These are phyloP conservation scores for Apiospora marii DNA, from an alignment of 2,329 filamentous ascomycete genomes.

Conservation along the genomic window DNA sequence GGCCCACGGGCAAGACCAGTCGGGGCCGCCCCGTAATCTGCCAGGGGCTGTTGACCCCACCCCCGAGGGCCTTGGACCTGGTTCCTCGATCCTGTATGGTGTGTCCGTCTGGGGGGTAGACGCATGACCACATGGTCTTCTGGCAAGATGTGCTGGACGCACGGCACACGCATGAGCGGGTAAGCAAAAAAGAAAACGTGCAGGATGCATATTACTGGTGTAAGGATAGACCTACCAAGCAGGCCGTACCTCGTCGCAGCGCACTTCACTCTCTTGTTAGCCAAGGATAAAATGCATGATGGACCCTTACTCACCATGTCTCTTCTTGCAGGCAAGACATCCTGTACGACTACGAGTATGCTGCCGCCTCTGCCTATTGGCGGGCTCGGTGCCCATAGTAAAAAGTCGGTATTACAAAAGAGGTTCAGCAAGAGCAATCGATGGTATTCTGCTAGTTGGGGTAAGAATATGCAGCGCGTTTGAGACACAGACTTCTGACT, in stretches of 20 bases:
- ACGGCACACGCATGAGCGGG: background rate
- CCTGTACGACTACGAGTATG: background rate
- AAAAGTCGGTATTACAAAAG: background rate
- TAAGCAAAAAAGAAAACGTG: background rate
- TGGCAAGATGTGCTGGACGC: background rate
- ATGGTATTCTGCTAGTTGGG: too few species aligned
- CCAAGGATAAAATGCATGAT: too few species aligned
- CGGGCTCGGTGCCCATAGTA: background rate
- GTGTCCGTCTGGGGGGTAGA: background rate
- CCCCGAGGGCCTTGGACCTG: background rate
- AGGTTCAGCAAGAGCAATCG: background rate
- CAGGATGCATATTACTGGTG: background rate
- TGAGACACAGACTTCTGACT: too few species aligned
- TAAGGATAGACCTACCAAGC: background rate
- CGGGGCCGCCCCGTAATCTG: background rate
- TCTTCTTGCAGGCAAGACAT: background rate
- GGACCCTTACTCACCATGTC: constrained; percentile 1
- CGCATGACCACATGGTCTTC: background rate
- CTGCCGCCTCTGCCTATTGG: background rate
- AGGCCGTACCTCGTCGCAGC: background rate
- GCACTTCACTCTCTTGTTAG: background rate
- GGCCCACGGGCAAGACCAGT: background rate
- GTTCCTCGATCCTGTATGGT: background rate
- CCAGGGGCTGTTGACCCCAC: background rate
- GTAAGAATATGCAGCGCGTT: too few species aligned